A percentile compares a stretch with the other conserved stretches of the same genome.
Conservation (phyloP, 2,329 filamentous ascomycete species). For the Pochonia chlamydosporia region DNA sequence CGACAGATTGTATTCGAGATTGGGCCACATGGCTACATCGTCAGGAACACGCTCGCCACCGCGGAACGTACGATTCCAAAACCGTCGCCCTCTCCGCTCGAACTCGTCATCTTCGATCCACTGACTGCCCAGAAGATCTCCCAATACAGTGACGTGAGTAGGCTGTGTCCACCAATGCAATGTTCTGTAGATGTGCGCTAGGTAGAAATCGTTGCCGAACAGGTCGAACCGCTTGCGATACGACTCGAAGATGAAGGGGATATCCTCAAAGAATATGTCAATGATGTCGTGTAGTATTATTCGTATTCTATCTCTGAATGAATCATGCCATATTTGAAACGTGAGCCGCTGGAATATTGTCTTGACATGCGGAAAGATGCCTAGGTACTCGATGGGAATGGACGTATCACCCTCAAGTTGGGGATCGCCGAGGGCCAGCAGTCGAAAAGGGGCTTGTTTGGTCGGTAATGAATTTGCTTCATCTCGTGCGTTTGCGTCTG, state of each 20-base stretch:
- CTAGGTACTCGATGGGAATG: constrained; percentile 55
- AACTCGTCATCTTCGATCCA: constrained; percentile 91
- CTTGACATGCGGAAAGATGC: constrained; percentile 48
- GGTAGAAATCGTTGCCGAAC: constrained; percentile 89
- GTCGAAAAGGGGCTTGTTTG: constrained; percentile 66
- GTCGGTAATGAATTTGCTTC: constrained; percentile 16
- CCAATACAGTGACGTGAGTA: constrained; percentile 82
- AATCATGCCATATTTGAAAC: constrained; percentile 38
- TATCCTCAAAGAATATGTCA: constrained; percentile 60
- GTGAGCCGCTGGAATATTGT: constrained; percentile 41
- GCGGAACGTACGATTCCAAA: constrained; percentile 76
- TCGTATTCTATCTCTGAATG: constrained; percentile 46
- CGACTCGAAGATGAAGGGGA: constrained; percentile 60
- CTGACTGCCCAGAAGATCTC: constrained; percentile 88
- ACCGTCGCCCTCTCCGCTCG: constrained; percentile 61
- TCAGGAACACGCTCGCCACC: constrained; percentile 59
- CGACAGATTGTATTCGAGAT: constrained; percentile 42
- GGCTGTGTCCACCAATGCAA: constrained; percentile 79
- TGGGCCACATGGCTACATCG: constrained; percentile 43
- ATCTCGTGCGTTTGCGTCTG: constrained; percentile 10
- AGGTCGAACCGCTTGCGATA: constrained; percentile 79
- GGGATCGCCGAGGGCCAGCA: constrained; percentile 84
- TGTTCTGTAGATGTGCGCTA: constrained; percentile 85
- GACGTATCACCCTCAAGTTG: constrained; percentile 91
- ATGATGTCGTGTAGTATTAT: constrained; percentile 52